Conservation (phyloP, 1,139 yeast species). For the Suhomyces bribrorum region DNA sequence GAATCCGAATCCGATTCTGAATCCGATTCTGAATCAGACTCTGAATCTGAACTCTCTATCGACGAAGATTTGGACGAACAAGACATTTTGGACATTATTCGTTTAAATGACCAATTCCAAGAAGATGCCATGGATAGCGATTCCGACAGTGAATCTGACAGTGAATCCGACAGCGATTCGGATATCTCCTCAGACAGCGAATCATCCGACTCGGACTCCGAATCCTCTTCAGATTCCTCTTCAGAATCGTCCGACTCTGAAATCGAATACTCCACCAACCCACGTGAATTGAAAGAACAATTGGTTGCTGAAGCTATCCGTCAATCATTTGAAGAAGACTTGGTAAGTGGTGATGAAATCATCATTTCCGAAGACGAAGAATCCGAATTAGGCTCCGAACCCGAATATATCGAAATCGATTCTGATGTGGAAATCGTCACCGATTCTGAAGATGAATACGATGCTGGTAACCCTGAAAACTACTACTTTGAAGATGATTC, state of each 20-base stretch:
- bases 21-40: conserved; percentile 18
- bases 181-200: conserved; percentile 14
- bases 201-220: conserved; percentile 10
- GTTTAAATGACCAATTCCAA: conserved; percentile 39
- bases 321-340: conserved; percentile 40
- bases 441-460: conserved; percentile 25
- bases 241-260: conserved; percentile 16
- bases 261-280: conserved; percentile 35
- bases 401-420: conserved; percentile 38
- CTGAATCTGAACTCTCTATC: conserved; percentile 18
- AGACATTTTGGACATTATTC: conserved; percentile 36
- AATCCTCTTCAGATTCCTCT: conserved; percentile 16
- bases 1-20: conserved; percentile 19
- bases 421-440: conserved; percentile 21
- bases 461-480: conserved; percentile 24
- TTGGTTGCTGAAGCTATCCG: conserved; percentile 43
- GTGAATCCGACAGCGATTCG: conserved; percentile 18
- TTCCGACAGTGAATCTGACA: conserved; percentile 12
- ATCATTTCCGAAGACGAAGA: conserved; percentile 29
- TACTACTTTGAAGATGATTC: conserved; percentile 29
- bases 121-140: conserved; percentile 30
- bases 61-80: conserved; percentile 29
- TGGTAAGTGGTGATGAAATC: conserved; percentile 31
- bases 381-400: conserved; percentile 31
- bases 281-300: conserved; percentile 35